phyloP scores from a whole-genome alignment of 768 basidiomycete species.

The Rhodosporidiobolus odoratus region DNA sequence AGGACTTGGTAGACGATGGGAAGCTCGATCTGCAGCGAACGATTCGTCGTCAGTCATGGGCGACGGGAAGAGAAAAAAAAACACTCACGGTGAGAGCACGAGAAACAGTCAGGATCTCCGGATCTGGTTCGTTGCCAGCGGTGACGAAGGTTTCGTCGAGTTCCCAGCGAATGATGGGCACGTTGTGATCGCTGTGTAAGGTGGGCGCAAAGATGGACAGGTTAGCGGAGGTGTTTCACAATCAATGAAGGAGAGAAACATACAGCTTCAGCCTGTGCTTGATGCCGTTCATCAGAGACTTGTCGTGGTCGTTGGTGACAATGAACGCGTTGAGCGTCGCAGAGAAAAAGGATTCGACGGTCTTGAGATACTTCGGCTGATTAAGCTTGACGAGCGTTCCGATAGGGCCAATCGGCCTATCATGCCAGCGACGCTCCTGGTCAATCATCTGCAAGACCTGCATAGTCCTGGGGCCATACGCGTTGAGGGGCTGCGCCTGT shows the following conservation, averaged over 20 bases:
- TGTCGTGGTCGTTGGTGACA: constrained; percentile 66
- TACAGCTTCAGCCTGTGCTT: constrained; percentile 33
- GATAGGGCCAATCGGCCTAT: constrained; percentile 56
- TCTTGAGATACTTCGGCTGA: constrained; percentile 61
- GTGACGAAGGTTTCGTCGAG: constrained; percentile 69
- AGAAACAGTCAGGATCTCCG: constrained; percentile 63
- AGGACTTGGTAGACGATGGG: constrained; percentile 70
- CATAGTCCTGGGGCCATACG: constrained; percentile 43
- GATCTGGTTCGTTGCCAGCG: constrained; percentile 63
- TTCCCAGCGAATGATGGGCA: constrained; percentile 57
- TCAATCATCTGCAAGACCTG: constrained; percentile 44
- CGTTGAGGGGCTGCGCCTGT: constrained; percentile 34
- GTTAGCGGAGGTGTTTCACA: neutral
- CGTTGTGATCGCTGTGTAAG: constrained; percentile 49
- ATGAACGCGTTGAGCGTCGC: constrained; percentile 63
- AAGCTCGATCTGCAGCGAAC: constrained; percentile 59
- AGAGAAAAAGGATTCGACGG: constrained; percentile 64
- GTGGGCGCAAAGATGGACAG: neutral
- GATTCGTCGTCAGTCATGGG: neutral
- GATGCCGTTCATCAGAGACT: constrained; percentile 56
- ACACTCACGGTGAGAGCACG: constrained; percentile 68
- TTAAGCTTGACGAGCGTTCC: constrained; percentile 70
- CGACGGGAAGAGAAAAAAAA: neutral
- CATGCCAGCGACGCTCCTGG: constrained; percentile 38
- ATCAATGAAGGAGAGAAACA: neutral